phyloP scores from a whole-genome alignment of 108 stramenopile genomes.

The Nitzschia palea region DNA sequence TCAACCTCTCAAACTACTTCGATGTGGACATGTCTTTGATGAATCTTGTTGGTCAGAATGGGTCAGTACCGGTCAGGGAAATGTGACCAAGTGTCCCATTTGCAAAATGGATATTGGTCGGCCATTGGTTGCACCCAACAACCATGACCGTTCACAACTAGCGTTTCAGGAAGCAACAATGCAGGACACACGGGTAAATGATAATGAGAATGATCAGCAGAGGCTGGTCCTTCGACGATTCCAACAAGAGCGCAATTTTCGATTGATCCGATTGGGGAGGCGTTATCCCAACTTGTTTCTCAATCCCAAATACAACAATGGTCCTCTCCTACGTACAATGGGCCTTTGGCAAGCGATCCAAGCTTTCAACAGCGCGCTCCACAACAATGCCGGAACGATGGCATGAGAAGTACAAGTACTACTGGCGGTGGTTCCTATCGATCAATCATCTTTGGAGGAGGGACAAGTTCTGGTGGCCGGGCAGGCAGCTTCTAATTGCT shows the following conservation, averaged over 20 bases:
- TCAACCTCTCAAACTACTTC: conserved; percentile 49
- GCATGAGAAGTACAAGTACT: background rate
- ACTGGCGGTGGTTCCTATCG: background rate
- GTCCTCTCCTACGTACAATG: conserved; percentile 36
- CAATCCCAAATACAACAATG: conserved; percentile 33
- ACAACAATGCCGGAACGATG: background rate
- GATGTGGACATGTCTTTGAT: conserved; percentile 74
- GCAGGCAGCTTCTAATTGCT: conserved; percentile 25
- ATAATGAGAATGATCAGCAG: background rate
- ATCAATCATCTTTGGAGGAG: conserved; percentile 28
- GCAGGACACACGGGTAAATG: background rate
- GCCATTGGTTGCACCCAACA: background rate
- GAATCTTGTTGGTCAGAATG: conserved; percentile 61
- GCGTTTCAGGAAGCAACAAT: no score
- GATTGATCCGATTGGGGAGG: conserved; percentile 29
- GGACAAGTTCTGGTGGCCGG: conserved; percentile 30
- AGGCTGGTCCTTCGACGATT: conserved; percentile 6
- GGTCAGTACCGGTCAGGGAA: conserved; percentile 35
- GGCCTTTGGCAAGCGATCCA: conserved; percentile 37
- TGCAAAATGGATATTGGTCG: conserved; percentile 49
- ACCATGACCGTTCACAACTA: no score
- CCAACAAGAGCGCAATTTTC: conserved; percentile 48
- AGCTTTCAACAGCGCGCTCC: conserved; percentile 34
- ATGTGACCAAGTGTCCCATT: conserved; percentile 52
- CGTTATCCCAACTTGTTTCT: conserved; percentile 42